phyloP scores from a whole-genome alignment of 1,284 basidiomycete genomes.

The Malassezia vespertilionis region DNA sequence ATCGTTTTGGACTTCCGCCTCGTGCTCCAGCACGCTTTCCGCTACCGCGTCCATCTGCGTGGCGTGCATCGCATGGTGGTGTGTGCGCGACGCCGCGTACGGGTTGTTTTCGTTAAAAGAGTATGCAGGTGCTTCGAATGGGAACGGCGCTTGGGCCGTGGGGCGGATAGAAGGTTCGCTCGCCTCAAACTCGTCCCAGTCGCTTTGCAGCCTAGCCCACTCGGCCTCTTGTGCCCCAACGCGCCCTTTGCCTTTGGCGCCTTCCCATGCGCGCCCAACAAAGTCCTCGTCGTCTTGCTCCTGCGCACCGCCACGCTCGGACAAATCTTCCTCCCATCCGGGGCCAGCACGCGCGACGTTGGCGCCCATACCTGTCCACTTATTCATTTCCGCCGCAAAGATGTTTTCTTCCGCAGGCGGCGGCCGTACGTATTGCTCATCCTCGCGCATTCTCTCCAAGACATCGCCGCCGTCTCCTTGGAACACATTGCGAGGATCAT shows the following conservation, averaged over 20 bases:
- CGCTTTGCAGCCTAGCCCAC: slow-evolving; percentile 62
- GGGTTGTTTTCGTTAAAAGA: slow-evolving; percentile 40
- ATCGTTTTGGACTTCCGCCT: slow-evolving; percentile 75
- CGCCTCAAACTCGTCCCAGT: slow-evolving; percentile 59
- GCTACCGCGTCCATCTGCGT: not conserved
- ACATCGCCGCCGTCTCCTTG: slow-evolving; percentile 40
- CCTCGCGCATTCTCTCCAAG: slow-evolving; percentile 32
- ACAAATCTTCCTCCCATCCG: slow-evolving; percentile 30
- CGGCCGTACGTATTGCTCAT: slow-evolving; percentile 17
- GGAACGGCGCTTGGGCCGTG: slow-evolving; percentile 11
- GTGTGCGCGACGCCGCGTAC: slow-evolving; percentile 27
- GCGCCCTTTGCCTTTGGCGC: slow-evolving; percentile 28
- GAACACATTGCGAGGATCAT: slow-evolving; percentile 20
- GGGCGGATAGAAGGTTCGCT: slow-evolving; percentile 20
- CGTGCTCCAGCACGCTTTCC: slow-evolving; percentile 60
- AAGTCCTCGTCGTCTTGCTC: slow-evolving; percentile 39
- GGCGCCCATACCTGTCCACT: slow-evolving; percentile 29
- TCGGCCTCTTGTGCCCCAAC: slow-evolving; percentile 48
- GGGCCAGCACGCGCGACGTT: slow-evolving; percentile 23
- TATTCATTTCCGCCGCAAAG: slow-evolving; percentile 31
- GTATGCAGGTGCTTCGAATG: slow-evolving; percentile 32
- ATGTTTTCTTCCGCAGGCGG: slow-evolving; percentile 8
- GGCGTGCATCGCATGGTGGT: slow-evolving; percentile 19
- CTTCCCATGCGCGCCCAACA: slow-evolving; percentile 25
- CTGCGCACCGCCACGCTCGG: slow-evolving; percentile 7